These are phyloP conservation scores for Harringtonia lauricola DNA, from an alignment of 2,329 filamentous ascomycete species.

Conservation along the genomic window DNA sequence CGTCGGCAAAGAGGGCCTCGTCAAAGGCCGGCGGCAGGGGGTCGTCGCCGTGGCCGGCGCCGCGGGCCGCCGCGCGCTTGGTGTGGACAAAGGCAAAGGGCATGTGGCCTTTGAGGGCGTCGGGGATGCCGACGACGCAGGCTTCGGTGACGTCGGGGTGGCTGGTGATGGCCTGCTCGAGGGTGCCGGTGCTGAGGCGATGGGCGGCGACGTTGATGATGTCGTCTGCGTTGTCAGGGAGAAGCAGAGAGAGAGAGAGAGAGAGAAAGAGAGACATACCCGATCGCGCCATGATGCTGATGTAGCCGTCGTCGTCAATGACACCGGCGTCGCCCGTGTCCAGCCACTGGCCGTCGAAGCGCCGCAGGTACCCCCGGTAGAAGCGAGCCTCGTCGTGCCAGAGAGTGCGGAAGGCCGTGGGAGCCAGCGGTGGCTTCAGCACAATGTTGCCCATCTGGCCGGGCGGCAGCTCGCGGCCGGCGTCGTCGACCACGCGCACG, in stretches of 20 bases:
- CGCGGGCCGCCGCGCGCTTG: constrained; percentile 15
- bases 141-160: constrained; percentile 73
- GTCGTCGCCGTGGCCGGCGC: constrained; percentile 25
- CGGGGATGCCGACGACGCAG: constrained; percentile 77
- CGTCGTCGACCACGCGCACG: constrained; percentile 72
- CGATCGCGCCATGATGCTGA: constrained; percentile 50
- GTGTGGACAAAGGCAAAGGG: constrained; percentile 79
- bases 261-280: too few relatives aligned
- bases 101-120: constrained; percentile 77
- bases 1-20: constrained; percentile 38
- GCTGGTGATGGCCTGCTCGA: constrained; percentile 82
- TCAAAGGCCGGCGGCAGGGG: constrained; percentile 38
- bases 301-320: constrained; percentile 63
- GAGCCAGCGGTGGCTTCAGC: constrained; percentile 68
- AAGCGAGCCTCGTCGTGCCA: constrained; percentile 83
- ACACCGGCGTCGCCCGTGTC: constrained; percentile 88
- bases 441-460: constrained; percentile 90
- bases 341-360: constrained; percentile 73
- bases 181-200: constrained; percentile 75
- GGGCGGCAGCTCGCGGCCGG: constrained; percentile 56
- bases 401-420: constrained; percentile 74
- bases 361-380: constrained; percentile 71
- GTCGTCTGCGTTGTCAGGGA: constrained; percentile 45
- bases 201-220: constrained; percentile 95
- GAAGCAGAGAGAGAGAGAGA: not conserved